Evolutionary conservation across 2,329 filamentous ascomycete genomes (phyloP).

Genomic region (Aspergillus aculeatinus): DNA sequence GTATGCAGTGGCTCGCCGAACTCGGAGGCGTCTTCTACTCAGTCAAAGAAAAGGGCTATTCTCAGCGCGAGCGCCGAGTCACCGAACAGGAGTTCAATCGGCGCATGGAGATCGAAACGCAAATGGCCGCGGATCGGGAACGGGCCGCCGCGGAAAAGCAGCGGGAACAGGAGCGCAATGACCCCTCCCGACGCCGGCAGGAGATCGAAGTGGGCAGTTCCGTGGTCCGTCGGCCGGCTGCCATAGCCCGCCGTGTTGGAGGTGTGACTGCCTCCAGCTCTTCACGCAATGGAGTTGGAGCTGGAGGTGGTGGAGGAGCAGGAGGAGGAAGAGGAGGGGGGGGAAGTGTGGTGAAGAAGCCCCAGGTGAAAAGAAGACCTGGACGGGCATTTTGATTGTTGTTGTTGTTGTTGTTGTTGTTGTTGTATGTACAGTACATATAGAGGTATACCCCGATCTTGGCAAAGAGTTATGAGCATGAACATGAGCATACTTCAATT

Average conservation of each 20-base stretch:
- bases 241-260: conserved; percentile 30
- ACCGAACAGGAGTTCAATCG: conserved; percentile 90
- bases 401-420: conserved; percentile 1
- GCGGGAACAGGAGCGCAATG: conserved; percentile 39
- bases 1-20: conserved; percentile 76
- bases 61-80: conserved; percentile 76
- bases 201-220: conserved; percentile 39
- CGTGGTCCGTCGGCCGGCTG: conserved; percentile 35
- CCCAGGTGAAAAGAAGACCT: conserved; percentile 33
- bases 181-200: conserved; percentile 33
- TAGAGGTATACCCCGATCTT: neutral
- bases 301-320: neutral
- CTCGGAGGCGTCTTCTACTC: conserved; percentile 96
- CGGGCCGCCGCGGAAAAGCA: conserved; percentile 44
- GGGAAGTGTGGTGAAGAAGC: conserved; percentile 43
- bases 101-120: conserved; percentile 87
- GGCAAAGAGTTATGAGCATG: neutral
- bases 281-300: conserved; percentile 20
- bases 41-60: conserved; percentile 96
- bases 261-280: conserved; percentile 32
- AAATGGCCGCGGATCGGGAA: conserved; percentile 85
- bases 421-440: neutral
- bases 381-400: conserved; percentile 35
- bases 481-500: too few relatives aligned
- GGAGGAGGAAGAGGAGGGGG: conserved; percentile 27